Percentiles rank a stretch among this genome's conserved stretches.
Conservation (phyloP, 2,329 filamentous ascomycete species). For the Myriosclerotinia duriaeana region DNA sequence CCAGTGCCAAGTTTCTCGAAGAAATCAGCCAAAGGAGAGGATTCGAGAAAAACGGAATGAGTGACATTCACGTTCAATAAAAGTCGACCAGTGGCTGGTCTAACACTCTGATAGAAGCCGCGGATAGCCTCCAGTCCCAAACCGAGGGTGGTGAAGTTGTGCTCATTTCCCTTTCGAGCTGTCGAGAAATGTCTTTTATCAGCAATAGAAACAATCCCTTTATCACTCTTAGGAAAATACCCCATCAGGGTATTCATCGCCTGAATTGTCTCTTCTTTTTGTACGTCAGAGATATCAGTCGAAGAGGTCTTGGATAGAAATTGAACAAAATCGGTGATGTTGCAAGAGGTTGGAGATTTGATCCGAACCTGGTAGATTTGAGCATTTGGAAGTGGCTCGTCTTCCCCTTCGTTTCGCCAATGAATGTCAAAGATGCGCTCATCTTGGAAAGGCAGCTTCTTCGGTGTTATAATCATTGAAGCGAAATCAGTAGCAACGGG, state of each 20-base stretch:
- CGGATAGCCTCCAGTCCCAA: constrained; percentile 56
- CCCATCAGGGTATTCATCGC: constrained; percentile 58
- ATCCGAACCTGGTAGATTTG: constrained; percentile 32
- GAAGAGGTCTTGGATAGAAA: constrained; percentile 26
- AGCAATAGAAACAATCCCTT: constrained; percentile 48
- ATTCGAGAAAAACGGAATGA: constrained; percentile 57
- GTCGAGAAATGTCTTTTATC: constrained; percentile 53
- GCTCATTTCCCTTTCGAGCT: constrained; percentile 30
- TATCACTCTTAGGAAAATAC: constrained; percentile 45
- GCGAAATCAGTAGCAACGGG: constrained; percentile 37
- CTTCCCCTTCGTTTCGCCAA: constrained; percentile 36
- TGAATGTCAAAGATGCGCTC: constrained; percentile 27
- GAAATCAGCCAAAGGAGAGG: constrained; percentile 44
- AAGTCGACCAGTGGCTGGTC: constrained; percentile 56
- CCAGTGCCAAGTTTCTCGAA: constrained; percentile 41
- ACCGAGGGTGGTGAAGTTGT: constrained; percentile 44
- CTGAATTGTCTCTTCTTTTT: constrained; percentile 54
- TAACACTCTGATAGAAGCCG: constrained; percentile 62
- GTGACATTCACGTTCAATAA: constrained; percentile 64
- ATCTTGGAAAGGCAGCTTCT: constrained; percentile 15
- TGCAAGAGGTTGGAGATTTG: constrained; percentile 28
- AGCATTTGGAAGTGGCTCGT: constrained; percentile 30
- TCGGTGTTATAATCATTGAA: constrained; percentile 35
- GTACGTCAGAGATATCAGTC: constrained; percentile 12
- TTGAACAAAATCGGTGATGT: constrained; percentile 31